Evolutionary conservation across 2,329 filamentous ascomycete genomes (phyloP).

Genomic region (Monosporascus cannonballus): DNA sequence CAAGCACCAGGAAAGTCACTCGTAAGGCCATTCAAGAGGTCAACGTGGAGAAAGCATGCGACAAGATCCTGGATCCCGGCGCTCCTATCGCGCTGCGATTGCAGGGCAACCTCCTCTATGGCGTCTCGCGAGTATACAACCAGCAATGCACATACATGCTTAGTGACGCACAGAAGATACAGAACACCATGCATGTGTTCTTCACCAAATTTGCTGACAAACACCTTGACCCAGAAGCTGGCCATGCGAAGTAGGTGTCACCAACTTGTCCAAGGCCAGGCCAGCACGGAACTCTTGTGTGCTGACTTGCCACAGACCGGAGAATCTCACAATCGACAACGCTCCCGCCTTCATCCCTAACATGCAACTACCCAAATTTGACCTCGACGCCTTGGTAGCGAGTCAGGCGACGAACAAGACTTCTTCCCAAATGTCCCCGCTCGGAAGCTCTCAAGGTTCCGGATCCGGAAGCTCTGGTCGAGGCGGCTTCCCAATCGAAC

Average conservation of each 20-base stretch:
- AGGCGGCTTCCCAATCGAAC: conserved; percentile 13
- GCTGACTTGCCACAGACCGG: conserved; percentile 45
- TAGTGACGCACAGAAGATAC: conserved; percentile 68
- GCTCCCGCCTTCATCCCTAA: conserved; percentile 76
- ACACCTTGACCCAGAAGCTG: conserved; percentile 63
- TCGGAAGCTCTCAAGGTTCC: conserved; percentile 11
- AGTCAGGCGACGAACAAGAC: conserved; percentile 23
- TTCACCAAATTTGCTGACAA: conserved; percentile 51
- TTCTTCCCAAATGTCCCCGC: conserved; percentile 22
- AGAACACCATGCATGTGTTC: conserved; percentile 66
- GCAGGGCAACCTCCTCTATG: conserved; percentile 82
- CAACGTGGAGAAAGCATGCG: conserved; percentile 78
- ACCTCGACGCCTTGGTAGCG: conserved; percentile 39
- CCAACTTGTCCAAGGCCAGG: not conserved
- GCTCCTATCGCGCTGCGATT: conserved; percentile 85
- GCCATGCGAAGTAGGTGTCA: conserved; percentile 61
- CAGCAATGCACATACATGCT: conserved; percentile 87
- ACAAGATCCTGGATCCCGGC: conserved; percentile 74
- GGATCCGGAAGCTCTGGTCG: conserved; percentile 12
- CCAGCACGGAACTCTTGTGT: conserved; percentile 4
- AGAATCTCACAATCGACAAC: conserved; percentile 71
- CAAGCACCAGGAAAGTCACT: conserved; percentile 65
- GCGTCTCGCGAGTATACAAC: conserved; percentile 75
- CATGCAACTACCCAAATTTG: conserved; percentile 53
- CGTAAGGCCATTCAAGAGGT: conserved; percentile 86